Conservation (phyloP, 2,329 filamentous ascomycete genomes). For the Fusarium coffeatum region DNA sequence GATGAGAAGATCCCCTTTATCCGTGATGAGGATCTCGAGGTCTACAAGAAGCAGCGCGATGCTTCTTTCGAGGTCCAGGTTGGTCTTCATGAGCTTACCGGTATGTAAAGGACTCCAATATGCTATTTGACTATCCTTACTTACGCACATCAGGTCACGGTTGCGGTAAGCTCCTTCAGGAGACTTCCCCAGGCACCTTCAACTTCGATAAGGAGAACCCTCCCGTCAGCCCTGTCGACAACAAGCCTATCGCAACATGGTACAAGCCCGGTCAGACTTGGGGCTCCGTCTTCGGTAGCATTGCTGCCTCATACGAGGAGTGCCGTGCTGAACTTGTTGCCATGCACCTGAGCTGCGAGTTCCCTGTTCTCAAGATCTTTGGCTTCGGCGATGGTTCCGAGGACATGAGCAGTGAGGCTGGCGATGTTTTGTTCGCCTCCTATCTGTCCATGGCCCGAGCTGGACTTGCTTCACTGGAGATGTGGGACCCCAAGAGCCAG, state of each 20-base stretch:
- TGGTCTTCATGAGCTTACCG: constrained; percentile 86
- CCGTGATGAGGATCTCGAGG: constrained; percentile 76
- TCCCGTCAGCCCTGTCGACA: constrained; percentile 81
- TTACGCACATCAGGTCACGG: constrained; percentile 72
- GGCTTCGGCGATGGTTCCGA: constrained; percentile 83
- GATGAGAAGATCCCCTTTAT: constrained; percentile 96
- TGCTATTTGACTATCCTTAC: not conserved
- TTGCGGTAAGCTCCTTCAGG: constrained; percentile 92
- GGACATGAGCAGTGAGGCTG: constrained; percentile 80
- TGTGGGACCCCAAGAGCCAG: constrained; percentile 90
- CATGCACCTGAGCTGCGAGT: constrained; percentile 91
- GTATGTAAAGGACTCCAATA: constrained; percentile 43
- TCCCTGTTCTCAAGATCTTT: constrained; percentile 88
- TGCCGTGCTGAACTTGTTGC: constrained; percentile 94
- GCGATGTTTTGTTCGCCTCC: constrained; percentile 86
- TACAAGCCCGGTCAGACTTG: constrained; percentile 97
- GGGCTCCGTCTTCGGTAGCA: constrained; percentile 89
- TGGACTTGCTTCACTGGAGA: constrained; percentile 88
- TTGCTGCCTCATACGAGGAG: constrained; percentile 92
- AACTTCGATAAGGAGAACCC: constrained; percentile 90
- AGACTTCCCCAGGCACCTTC: constrained; percentile 82
- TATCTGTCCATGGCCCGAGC: constrained; percentile 96
- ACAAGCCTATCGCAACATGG: constrained; percentile 81
- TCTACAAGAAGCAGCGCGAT: constrained; percentile 87
- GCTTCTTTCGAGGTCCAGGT: constrained; percentile 95